Evolutionary conservation across 2,329 filamentous ascomycete genomes (phyloP), one percentile per base, ranked within the genome.

Genomic region (Monosporascus sp.): DNA sequence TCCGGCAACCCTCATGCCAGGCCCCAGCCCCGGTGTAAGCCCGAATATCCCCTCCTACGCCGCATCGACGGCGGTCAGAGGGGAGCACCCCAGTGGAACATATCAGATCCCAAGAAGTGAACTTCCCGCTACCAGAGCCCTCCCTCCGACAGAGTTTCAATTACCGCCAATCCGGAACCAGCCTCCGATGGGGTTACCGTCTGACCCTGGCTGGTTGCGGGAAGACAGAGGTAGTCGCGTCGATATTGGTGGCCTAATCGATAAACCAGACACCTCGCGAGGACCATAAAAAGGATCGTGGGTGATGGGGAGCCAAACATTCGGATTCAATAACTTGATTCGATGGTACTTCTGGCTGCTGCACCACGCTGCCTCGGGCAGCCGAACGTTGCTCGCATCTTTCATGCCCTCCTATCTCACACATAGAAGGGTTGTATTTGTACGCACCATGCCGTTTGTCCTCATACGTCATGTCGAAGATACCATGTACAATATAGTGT

Each of bases 241-340:
- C 48, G 81, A 83, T 60, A 85, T 86, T 56, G 80, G 77, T 11
- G 82, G 82, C 2, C 73, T 83, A 62, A 81, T 88, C 62, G 83
- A 83, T 58, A 81, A 75, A 67, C 76, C 79, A 24, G 77, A 77
- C 60, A 73, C 65, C 59, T 47, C 66, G 58, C 56, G 63, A 48
- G 60, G 58, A 45, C 58, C 59, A 52, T 63, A 55, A 57, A n/a
- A n/a, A n/a, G 9, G 46, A 51, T 56, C 46, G 41, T 25, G 20
- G 24, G 25, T 45, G 24, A 45, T 24, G 8, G 20, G 11, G 22
- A 24, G 43, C 20, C 43, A 24, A 17, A 25, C 24, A 45, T 31
- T 15, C 20, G 24, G 11, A 45, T 45, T 45, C 38, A 9, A 39
- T 9, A 18, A 9, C 38, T 9, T 11, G 27, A 31, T 31, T 31